A percentile compares a stretch with the other conserved stretches of the same genome.
These are phyloP conservation scores for Amoebophrya sp. DNA, from an alignment of 169 alveolate genomes.

Conservation along the genomic window DNA sequence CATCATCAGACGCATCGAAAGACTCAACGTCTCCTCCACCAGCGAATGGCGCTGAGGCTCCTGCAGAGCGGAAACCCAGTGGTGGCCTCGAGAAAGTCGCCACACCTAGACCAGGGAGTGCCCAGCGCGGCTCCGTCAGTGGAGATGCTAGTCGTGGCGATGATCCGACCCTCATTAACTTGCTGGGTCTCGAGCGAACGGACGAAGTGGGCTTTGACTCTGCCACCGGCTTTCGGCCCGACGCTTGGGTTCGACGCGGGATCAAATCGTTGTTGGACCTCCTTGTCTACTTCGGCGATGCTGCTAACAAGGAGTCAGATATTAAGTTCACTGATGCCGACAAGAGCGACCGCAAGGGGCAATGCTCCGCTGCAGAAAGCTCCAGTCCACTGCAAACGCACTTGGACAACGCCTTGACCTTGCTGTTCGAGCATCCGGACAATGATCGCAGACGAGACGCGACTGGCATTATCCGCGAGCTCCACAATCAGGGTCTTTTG, in stretches of 20 bases:
- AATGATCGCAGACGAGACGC: not conserved
- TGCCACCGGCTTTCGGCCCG: not conserved
- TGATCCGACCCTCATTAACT: too few species aligned
- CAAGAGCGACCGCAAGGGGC: not conserved
- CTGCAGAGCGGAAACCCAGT: too few species aligned
- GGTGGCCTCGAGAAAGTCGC: too few species aligned
- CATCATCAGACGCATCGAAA: too few species aligned
- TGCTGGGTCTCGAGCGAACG: too few species aligned
- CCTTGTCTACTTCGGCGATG: not conserved
- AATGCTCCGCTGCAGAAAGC: not conserved
- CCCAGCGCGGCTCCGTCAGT: too few species aligned
- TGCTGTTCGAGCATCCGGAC: not conserved
- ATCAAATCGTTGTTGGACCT: not conserved
- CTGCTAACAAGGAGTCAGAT: not conserved
- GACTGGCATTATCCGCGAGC: not conserved
- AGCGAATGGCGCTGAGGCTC: too few species aligned
- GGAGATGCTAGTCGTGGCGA: too few species aligned
- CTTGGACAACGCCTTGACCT: not conserved
- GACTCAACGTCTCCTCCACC: too few species aligned
- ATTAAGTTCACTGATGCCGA: not conserved
- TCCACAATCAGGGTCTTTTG: not conserved
- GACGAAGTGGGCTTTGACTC: too few species aligned
- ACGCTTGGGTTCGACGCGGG: not conserved
- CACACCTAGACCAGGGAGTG: too few species aligned
- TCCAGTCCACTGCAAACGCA: not conserved